Base-by-base conservation (phyloP, 2,329 filamentous ascomycete genomes). In the Hypoxylon sp. region DNA sequence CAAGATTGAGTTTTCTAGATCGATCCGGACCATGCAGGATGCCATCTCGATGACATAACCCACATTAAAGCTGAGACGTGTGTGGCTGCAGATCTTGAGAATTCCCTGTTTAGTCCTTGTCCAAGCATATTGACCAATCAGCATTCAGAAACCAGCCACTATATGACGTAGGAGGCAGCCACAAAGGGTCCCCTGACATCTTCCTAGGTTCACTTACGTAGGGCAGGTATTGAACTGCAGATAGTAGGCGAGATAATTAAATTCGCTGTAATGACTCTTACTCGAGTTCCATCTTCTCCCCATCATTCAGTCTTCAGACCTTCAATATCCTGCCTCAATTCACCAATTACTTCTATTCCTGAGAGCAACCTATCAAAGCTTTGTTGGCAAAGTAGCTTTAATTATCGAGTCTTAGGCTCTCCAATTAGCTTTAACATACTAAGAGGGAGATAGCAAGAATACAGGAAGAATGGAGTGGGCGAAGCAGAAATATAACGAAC, bases 401-500 rank as follows among this genome's bases (percentile, higher is more conserved):
- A 25, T 4, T 25, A 25, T 25, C 4, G 25, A 25, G 25, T 25
- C 25, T 25, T 25, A 25, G 25, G 6, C 25, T 25, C 43, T 25
- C n/a, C n/a, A 21, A n/a, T n/a, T n/a, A n/a, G n/a, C n/a, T n/a
- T n/a, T n/a, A n/a, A n/a, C n/a, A n/a, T n/a, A n/a, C n/a, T n/a
- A n/a, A n/a, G n/a, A n/a, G n/a, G n/a, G n/a, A n/a, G n/a, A n/a
- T n/a, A n/a, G n/a, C n/a, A n/a, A n/a, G n/a, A n/a, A n/a, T n/a
- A n/a, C 19, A 6, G 21, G 19, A 53, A 32, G 21, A 10, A 82
- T 84, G 77, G 87, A 90, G 73, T 89, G 86, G 85, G 78, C 85
- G 66, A 87, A 85, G 76, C 79, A 89, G 62, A 88, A 86, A 55
- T 93, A 93, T 83, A 89, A 91, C 80, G 80, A 86, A 60, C 89